Conservation (phyloP, 2,329 filamentous ascomycete genomes). For the Clarireedia monteithiana region DNA sequence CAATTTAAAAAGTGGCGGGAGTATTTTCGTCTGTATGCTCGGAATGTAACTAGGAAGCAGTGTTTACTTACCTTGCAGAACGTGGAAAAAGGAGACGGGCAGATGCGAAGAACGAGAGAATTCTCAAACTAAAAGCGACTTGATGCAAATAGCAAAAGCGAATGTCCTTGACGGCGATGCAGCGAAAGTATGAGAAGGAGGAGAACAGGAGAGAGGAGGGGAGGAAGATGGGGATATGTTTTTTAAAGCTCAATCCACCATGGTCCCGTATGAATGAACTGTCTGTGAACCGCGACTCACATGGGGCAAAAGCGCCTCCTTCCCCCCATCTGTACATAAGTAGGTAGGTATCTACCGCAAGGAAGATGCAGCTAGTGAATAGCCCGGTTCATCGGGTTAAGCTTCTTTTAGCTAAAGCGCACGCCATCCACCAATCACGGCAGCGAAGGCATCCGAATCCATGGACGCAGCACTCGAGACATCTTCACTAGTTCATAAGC, state of each 20-base stretch:
- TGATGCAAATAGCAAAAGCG: not conserved
- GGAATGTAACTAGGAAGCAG: constrained; percentile 8
- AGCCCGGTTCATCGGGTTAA: too few relatives aligned
- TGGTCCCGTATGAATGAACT: too few relatives aligned
- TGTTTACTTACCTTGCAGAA: constrained; percentile 6
- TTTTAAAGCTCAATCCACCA: too few relatives aligned
- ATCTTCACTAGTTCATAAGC: not conserved
- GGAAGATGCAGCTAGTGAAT: too few relatives aligned
- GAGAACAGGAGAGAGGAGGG: not conserved
- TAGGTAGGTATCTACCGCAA: too few relatives aligned
- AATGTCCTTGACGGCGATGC: not conserved
- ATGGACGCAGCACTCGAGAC: too few relatives aligned
- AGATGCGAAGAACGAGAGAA: not conserved
- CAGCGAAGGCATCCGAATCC: too few relatives aligned
- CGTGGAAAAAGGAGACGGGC: not conserved
- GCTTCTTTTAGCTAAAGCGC: too few relatives aligned
- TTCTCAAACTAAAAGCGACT: not conserved
- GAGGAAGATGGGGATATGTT: not conserved
- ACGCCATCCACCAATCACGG: too few relatives aligned
- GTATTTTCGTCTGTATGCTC: constrained; percentile 1
- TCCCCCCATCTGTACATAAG: too few relatives aligned
- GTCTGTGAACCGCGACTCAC: not conserved
- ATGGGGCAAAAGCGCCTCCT: not conserved
- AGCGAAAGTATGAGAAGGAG: not conserved
- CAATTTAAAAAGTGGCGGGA: constrained; percentile 6